Percentiles rank a stretch among this genome's conserved stretches.
phyloP scores from a whole-genome alignment of 108 stramenopile genomes.

The Epithemia pelagica region DNA sequence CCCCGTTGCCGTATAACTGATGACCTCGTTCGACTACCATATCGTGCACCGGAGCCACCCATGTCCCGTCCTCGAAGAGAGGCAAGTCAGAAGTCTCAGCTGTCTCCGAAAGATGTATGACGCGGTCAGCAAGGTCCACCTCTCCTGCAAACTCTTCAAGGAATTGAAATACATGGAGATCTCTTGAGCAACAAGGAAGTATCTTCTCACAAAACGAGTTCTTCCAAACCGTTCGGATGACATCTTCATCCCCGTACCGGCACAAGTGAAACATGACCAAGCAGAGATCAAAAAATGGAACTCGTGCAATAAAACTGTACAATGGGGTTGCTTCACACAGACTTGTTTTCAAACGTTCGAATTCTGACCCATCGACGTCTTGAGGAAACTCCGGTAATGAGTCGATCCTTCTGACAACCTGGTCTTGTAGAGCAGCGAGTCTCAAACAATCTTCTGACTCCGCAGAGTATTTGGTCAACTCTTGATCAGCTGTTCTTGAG shows the following conservation, averaged over 20 bases:
- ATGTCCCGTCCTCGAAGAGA: constrained; percentile 68
- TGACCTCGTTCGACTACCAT: constrained; percentile 49
- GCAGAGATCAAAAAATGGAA: constrained; percentile 70
- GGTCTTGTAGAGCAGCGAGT: constrained; percentile 65
- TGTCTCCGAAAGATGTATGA: not conserved
- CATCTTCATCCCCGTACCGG: constrained; percentile 34
- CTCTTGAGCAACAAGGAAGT: constrained; percentile 60
- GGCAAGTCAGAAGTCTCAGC: not conserved
- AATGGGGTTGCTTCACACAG: constrained; percentile 58
- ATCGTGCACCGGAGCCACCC: constrained; percentile 48
- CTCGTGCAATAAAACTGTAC: constrained; percentile 64
- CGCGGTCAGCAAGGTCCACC: constrained; percentile 8
- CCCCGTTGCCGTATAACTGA: constrained; percentile 57
- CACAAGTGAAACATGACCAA: constrained; percentile 64
- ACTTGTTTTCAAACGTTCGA: constrained; percentile 32
- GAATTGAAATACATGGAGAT: constrained; percentile 23
- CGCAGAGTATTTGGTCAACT: constrained; percentile 26
- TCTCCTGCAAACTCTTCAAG: constrained; percentile 31
- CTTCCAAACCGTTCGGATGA: constrained; percentile 59
- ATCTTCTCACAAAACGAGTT: constrained; percentile 66
- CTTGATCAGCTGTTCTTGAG: constrained; percentile 2
- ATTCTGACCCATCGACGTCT: constrained; percentile 23
- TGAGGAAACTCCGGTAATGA: constrained; percentile 30
- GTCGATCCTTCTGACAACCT: constrained; percentile 45
- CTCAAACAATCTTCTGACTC: constrained; percentile 50